These are phyloP conservation scores for Trichoderma breve DNA, from an alignment of 2,329 filamentous ascomycete species.

Conservation along the genomic window DNA sequence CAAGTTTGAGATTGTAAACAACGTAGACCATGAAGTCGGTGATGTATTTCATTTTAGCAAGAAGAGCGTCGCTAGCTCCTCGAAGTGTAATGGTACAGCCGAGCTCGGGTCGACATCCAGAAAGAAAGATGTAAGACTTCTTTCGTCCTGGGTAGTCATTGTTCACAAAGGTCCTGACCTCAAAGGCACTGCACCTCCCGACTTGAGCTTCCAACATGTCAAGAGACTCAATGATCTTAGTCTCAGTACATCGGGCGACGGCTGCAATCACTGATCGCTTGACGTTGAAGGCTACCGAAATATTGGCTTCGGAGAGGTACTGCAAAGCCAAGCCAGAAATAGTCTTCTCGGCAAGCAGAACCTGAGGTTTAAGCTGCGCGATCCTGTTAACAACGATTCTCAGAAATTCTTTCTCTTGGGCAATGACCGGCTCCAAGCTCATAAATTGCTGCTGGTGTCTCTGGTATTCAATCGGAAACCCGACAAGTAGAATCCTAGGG, in stretches of 20 bases:
- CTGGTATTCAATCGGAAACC: constrained; percentile 94
- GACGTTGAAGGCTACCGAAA: constrained; percentile 94
- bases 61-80: constrained; percentile 68
- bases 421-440: constrained; percentile 94
- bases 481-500: constrained; percentile 87
- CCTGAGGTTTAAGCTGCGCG: constrained; percentile 75
- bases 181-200: constrained; percentile 80
- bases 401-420: constrained; percentile 92
- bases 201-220: constrained; percentile 77
- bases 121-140: constrained; percentile 95
- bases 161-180: constrained; percentile 93
- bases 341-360: constrained; percentile 88
- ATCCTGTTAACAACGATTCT: constrained; percentile 90
- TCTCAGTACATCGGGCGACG: constrained; percentile 87
- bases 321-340: constrained; percentile 89
- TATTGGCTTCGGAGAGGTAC: constrained; percentile 81
- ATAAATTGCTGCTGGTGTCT: constrained; percentile 84
- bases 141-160: constrained; percentile 69
- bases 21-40: constrained; percentile 99
- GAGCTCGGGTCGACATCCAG: constrained; percentile 82
- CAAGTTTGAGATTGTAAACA: constrained; percentile 93
- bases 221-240: constrained; percentile 88
- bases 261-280: constrained; percentile 95
- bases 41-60: constrained; percentile 83
- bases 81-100: constrained; percentile 93